Conservation (phyloP, 805 yeast species). For the Pachysolen tannophilus region DNA sequence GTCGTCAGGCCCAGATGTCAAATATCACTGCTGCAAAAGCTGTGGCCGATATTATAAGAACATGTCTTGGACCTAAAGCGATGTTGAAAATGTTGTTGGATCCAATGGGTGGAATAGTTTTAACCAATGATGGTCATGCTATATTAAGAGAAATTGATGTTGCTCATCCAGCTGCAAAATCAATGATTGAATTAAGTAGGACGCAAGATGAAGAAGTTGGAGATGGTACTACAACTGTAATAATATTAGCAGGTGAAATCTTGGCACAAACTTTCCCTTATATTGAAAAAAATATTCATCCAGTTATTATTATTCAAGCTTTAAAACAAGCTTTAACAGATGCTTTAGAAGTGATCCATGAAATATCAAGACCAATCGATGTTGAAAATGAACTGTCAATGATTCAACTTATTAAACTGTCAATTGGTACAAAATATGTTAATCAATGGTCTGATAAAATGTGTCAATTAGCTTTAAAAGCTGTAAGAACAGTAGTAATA, state of each 20-base stretch:
- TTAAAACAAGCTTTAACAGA: slow-evolving; percentile 85
- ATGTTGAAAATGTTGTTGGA: slow-evolving; percentile 97
- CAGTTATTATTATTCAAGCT: slow-evolving; percentile 92
- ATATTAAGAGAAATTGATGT: slow-evolving; percentile 94
- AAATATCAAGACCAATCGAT: slow-evolving; percentile 80
- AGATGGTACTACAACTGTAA: slow-evolving; percentile 97
- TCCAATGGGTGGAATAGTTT: slow-evolving; percentile 93
- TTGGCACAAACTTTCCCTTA: slow-evolving; percentile 93
- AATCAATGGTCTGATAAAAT: slow-evolving; percentile 84
- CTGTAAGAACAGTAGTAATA: slow-evolving; percentile 76
- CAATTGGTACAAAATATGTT: slow-evolving; percentile 94
- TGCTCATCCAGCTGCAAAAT: slow-evolving; percentile 98
- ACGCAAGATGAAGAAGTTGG: slow-evolving; percentile 99
- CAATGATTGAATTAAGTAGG: slow-evolving; percentile 94
- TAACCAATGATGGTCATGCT: slow-evolving; percentile 98
- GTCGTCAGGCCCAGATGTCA: slow-evolving; percentile 94
- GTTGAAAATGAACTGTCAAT: slow-evolving; percentile 76
- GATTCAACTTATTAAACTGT: slow-evolving; percentile 77
- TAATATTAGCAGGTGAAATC: slow-evolving; percentile 94
- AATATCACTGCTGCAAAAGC: slow-evolving; percentile 99
- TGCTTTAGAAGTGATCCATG: slow-evolving; percentile 81
- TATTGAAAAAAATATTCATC: slow-evolving; percentile 92
- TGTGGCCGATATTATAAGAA: slow-evolving; percentile 93
- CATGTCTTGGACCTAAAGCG: slow-evolving; percentile 98
- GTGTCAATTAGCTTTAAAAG: slow-evolving; percentile 82